phyloP scores from a whole-genome alignment of 768 basidiomycete genomes.

The Gautieria morchelliformis region DNA sequence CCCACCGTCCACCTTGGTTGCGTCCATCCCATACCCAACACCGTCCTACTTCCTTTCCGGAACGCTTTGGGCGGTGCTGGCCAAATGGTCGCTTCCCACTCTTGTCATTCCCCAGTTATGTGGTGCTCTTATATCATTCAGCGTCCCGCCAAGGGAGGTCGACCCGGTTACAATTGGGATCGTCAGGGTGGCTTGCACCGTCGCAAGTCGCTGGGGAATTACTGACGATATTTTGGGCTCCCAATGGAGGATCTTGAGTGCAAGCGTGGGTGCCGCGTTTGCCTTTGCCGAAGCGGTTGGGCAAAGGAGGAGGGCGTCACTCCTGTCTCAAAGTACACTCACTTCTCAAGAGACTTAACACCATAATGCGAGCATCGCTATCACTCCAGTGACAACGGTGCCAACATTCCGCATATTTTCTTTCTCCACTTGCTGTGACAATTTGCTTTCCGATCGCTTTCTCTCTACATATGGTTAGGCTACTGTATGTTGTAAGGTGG shows the following conservation, averaged over 20 bases:
- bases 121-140: conserved; percentile 57
- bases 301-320: not conserved
- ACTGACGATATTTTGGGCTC: conserved; percentile 40
- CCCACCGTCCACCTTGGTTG: conserved; percentile 4
- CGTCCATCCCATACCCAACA: conserved; percentile 40
- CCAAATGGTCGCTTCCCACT: conserved; percentile 57
- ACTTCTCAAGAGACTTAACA: not conserved
- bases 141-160: conserved; percentile 31
- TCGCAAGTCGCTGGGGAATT: conserved; percentile 17
- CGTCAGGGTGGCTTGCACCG: conserved; percentile 39
- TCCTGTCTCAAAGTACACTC: not conserved
- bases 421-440: not conserved
- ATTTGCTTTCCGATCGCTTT: conserved; percentile 5
- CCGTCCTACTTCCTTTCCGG: conserved; percentile 32
- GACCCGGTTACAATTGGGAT: conserved; percentile 61
- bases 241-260: conserved; percentile 45
- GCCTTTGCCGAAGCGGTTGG: conserved; percentile 60
- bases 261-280: conserved; percentile 49
- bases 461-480: not conserved
- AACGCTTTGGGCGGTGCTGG: conserved; percentile 43
- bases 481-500: conserved; percentile 5
- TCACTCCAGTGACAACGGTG: not conserved
- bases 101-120: conserved; percentile 47
- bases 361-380: not conserved
- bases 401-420: not conserved